These are phyloP conservation scores for Cladosporium sp. DNA, from an alignment of 2,329 filamentous ascomycete genomes.

Conservation along the genomic window DNA sequence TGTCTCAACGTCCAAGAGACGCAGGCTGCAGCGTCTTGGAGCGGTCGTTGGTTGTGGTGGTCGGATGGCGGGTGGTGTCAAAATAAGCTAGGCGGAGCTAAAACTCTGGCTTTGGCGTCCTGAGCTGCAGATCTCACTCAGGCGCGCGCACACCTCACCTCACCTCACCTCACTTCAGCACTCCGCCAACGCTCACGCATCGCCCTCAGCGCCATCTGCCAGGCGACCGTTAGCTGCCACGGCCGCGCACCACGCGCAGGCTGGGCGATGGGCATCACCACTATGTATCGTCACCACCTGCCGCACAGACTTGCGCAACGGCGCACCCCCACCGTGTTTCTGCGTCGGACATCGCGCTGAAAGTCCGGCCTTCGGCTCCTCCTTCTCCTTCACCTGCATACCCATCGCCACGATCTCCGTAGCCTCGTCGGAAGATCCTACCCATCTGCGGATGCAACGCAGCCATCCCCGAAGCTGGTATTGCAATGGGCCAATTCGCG, in stretches of 20 bases:
- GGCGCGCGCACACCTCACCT: too few relatives aligned
- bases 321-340: not conserved
- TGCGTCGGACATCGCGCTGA: slow-evolving; percentile 6
- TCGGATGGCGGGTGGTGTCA: not conserved
- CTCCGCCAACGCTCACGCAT: too few relatives aligned
- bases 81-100: not conserved
- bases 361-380: slow-evolving; percentile 14
- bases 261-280: not conserved
- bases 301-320: slow-evolving; percentile 8
- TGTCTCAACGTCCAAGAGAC: not conserved
- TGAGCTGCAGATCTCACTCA: not conserved
- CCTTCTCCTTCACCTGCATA: slow-evolving; percentile 4
- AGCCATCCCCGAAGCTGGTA: not conserved
- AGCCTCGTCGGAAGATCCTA: slow-evolving; percentile 6
- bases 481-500: not conserved
- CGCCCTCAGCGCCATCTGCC: too few relatives aligned
- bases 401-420: slow-evolving; percentile 10
- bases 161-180: not conserved
- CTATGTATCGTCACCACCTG: not conserved
- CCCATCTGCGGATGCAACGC: not conserved
- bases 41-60: not conserved
- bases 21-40: not conserved
- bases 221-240: not conserved
- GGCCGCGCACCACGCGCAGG: not conserved
- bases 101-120: not conserved